Evolutionary conservation across 371 early-diverging fungal species (phyloP).

Genomic region (Phascolomyces articulosus): DNA sequence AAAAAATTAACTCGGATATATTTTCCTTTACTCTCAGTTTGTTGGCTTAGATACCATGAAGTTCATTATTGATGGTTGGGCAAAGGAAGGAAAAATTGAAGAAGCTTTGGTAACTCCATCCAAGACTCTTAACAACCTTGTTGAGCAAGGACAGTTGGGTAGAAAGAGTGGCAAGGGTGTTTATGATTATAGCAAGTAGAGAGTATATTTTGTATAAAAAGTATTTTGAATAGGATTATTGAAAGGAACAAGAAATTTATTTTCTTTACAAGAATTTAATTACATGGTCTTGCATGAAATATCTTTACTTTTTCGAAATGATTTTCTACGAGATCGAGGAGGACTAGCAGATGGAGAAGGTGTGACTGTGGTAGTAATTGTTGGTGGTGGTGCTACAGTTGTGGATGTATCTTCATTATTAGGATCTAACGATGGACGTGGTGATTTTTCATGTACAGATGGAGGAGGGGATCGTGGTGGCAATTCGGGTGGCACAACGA

Average conservation of each 20-base stretch:
- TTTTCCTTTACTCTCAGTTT: too few relatives aligned
- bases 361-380: background rate
- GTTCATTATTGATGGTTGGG: conserved; percentile 93
- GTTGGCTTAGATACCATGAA: conserved; percentile 96
- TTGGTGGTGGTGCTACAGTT: background rate
- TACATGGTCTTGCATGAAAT: conserved; percentile 7
- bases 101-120: conserved; percentile 71
- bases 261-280: background rate
- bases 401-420: background rate
- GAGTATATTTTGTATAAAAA: too few relatives aligned
- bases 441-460: background rate
- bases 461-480: background rate
- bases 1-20: too few relatives aligned
- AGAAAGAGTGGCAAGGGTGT: conserved; percentile 92
- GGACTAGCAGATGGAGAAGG: background rate
- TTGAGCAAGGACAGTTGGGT: conserved; percentile 79
- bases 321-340: background rate
- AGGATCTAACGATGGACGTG: background rate
- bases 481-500: background rate
- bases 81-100: conserved; percentile 74
- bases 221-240: too few relatives aligned
- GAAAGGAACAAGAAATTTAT: background rate
- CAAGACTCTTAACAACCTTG: conserved; percentile 74
- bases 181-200: conserved; percentile 69
- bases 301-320: background rate